Base-by-base conservation (phyloP, 192 early-diverging fungal species). In the Backusella liffmaniae region DNA sequence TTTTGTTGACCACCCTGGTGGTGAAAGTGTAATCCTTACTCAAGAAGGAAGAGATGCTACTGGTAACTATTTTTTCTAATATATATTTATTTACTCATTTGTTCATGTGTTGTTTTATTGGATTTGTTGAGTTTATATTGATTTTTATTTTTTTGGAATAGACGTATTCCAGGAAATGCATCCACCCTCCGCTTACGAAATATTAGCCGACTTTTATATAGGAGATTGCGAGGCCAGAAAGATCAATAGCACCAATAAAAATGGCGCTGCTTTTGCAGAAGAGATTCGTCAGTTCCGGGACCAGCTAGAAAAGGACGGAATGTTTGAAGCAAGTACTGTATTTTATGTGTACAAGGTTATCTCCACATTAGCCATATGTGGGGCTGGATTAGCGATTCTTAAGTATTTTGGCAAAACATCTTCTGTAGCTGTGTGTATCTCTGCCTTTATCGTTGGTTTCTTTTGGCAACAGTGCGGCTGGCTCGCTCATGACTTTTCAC, bases 401-500 rank as follows among this genome's bases (percentile, higher is more conserved):
- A 76, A 81, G 42, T 56, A 76, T 10, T 90, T 82, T 81, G 88
- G 90, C 29, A 83, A 82, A 53, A 84, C 84, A 10, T 85, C 86
- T 29, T 85, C 83, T 77, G 71, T 84, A 6, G 91, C 83, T 46
- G 84, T 94, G 13, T 34, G 91, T 10, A 23, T 82, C 1, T 86
- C 92, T 0, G 91, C 88, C 6, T 30, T 80, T 21, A 62, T 94
- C 18, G 59, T 94, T 73, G 94, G 89, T 26, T 49, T 94, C 67
- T 94, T 92, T 76, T 95, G 89, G 90, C 94, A 95, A 72, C 94
- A 95, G 77, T 92, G 86, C 78, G 93, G 92, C n/a, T 95, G 94
- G 94, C 80, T 94, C 23, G 87, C 94, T n/a, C 94, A 95, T 78
- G 93, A 95, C 73, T 92, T 93, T 76, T 83, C 85, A 74, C 94